These are phyloP conservation scores for Agarophyton chilense DNA, from an alignment of 23 red algal genomes.

Conservation along the genomic window DNA sequence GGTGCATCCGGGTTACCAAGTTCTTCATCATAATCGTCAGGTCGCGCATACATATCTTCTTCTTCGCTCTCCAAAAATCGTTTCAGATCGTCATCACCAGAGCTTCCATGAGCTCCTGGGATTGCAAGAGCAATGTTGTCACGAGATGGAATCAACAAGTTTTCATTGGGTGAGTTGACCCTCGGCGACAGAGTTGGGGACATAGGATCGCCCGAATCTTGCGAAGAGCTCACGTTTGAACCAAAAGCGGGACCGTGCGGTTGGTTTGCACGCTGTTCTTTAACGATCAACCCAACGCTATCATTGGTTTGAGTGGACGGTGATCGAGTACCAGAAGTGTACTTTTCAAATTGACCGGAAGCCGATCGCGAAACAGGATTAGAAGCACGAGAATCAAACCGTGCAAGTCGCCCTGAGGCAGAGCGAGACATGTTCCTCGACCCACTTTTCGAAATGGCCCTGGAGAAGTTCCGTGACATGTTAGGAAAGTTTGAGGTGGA, in stretches of 20 bases:
- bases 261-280: conserved; percentile 47
- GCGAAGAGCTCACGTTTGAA: neutral
- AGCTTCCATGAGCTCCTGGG: neutral
- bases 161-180: neutral
- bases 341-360: neutral
- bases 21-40: conserved; percentile 64
- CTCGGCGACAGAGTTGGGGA: neutral
- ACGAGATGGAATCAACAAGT: neutral
- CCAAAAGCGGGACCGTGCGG: conserved; percentile 29
- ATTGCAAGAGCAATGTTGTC: neutral
- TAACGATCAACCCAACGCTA: conserved; percentile 50
- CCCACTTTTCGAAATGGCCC: conserved; percentile 5
- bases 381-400: conserved; percentile 9
- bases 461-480: conserved; percentile 19
- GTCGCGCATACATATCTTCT: conserved; percentile 23
- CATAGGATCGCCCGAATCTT: neutral
- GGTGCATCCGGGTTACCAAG: conserved; percentile 67
- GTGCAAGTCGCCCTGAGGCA: conserved; percentile 28
- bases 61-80: conserved; percentile 2
- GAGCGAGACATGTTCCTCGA: conserved; percentile 30
- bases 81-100: neutral
- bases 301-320: conserved; percentile 45
- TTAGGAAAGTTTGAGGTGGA: conserved; percentile 35
- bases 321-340: conserved; percentile 5
- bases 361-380: neutral